Evolutionary conservation across 352 stramenopile genomes (phyloP).

Genomic region (Pythium grandisporangium): DNA sequence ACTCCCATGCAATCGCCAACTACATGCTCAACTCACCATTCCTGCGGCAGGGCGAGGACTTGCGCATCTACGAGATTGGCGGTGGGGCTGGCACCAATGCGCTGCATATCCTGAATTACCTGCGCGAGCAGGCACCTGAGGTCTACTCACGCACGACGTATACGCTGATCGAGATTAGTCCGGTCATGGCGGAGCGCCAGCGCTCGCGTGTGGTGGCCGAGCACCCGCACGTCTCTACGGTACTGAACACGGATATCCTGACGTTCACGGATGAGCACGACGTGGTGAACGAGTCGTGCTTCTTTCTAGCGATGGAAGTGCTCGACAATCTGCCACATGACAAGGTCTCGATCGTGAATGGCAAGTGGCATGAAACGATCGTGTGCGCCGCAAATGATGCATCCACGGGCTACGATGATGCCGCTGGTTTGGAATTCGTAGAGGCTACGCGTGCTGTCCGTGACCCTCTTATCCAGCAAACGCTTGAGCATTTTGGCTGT

Average conservation of each 20-base stretch:
- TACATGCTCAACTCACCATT: conserved; percentile 83
- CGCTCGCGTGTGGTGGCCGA: conserved; percentile 32
- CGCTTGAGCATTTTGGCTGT: conserved; percentile 61
- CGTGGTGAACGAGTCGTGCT: conserved; percentile 42
- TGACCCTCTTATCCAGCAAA: conserved; percentile 68
- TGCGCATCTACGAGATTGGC: conserved; percentile 81
- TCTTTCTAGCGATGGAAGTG: conserved; percentile 84
- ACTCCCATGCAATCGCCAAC: conserved; percentile 80
- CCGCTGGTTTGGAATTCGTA: conserved; percentile 13
- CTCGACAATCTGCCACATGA: conserved; percentile 90
- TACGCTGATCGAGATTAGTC: conserved; percentile 86
- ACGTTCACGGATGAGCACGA: conserved; percentile 57
- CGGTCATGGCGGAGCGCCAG: conserved; percentile 80
- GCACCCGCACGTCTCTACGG: conserved; percentile 57
- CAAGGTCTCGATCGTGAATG: conserved; percentile 71
- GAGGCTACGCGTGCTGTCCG: conserved; percentile 42
- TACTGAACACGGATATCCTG: conserved; percentile 78
- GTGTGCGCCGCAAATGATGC: conserved; percentile 20
- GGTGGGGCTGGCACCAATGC: conserved; percentile 86
- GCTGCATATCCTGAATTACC: conserved; percentile 85
- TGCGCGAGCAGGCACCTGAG: conserved; percentile 55
- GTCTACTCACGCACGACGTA: conserved; percentile 81
- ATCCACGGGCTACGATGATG: neutral
- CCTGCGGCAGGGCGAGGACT: conserved; percentile 21
- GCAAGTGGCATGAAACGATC: conserved; percentile 72